These are phyloP conservation scores for Coniochaeta sp. DNA, from an alignment of 2,329 filamentous ascomycete genomes.

Conservation along the genomic window DNA sequence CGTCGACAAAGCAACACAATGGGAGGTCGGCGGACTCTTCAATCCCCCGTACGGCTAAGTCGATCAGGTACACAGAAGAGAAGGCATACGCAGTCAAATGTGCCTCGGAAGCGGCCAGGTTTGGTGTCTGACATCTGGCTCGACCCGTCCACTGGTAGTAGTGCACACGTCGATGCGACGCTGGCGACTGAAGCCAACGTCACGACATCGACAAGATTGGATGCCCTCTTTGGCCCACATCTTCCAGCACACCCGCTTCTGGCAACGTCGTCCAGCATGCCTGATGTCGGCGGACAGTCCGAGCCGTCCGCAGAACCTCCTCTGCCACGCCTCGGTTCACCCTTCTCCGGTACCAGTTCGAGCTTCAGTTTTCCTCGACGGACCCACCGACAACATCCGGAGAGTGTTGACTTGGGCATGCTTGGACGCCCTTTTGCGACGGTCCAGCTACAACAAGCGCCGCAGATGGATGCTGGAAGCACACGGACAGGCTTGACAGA, in stretches of 20 bases:
- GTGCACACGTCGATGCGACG: constrained; percentile 6
- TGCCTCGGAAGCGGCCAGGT: constrained; percentile 47
- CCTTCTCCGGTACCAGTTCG: constrained; percentile 41
- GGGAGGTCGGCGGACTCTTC: constrained; percentile 36
- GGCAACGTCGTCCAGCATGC: constrained; percentile 17
- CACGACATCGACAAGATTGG: constrained; percentile 21
- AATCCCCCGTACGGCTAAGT: constrained; percentile 47
- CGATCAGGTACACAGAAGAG: constrained; percentile 49
- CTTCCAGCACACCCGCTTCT: constrained; percentile 19
- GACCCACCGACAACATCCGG: constrained; percentile 32
- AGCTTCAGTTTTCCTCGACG: constrained; percentile 57
- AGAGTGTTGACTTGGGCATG: constrained; percentile 34
- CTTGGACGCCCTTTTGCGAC: constrained; percentile 49
- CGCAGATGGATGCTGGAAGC: constrained; percentile 23
- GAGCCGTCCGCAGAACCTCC: constrained; percentile 22
- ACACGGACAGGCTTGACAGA: constrained; percentile 37
- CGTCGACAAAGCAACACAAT: constrained; percentile 40
- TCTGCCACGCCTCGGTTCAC: constrained; percentile 51
- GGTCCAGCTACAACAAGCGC: constrained; percentile 45
- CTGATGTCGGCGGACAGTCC: constrained; percentile 14
- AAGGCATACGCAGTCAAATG: constrained; percentile 39
- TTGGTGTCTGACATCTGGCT: constrained; percentile 47
- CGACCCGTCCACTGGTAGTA: constrained; percentile 27
- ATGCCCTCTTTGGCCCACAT: constrained; percentile 32
- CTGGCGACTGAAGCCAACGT: constrained; percentile 17